Percentiles rank a stretch among this genome's conserved stretches.
These are phyloP conservation scores for Zoysia japonica DNA, from an alignment of 176 grass and related monocot genomes.

Conservation along the genomic window DNA sequence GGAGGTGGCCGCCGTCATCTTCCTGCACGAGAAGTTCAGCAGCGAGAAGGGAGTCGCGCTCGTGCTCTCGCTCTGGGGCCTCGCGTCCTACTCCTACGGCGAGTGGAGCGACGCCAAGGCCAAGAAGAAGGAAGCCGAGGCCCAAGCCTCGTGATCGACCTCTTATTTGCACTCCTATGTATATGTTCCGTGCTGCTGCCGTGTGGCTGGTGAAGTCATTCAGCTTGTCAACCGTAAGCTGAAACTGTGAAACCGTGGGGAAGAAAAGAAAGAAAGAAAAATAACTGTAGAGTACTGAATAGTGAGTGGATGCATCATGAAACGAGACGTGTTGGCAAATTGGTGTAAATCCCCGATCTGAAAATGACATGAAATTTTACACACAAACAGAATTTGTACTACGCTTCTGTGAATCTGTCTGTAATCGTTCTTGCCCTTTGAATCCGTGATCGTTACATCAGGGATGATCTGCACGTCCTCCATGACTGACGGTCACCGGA, in stretches of 20 bases:
- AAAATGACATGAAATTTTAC: too few relatives aligned
- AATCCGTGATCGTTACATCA: not conserved
- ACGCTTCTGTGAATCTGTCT: not conserved
- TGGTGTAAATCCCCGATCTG: not conserved
- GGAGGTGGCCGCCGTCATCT: constrained; percentile 57
- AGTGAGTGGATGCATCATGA: not conserved
- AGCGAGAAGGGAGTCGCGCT: constrained; percentile 68
- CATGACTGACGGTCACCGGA: not conserved
- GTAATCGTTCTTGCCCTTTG: not conserved
- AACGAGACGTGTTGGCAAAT: not conserved
- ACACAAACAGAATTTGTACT: not conserved
- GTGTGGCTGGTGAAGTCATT: not conserved
- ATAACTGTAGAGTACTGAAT: not conserved
- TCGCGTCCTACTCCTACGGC: constrained; percentile 75
- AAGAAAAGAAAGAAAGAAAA: too few relatives aligned
- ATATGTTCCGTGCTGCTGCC: too few relatives aligned
- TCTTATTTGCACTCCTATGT: too few relatives aligned
- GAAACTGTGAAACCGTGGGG: not conserved
- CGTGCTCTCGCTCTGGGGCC: constrained; percentile 70
- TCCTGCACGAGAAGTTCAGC: constrained; percentile 69
- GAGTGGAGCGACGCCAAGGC: constrained; percentile 48
- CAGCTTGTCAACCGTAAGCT: not conserved
- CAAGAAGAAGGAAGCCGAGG: constrained; percentile 30
- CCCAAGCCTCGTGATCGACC: not conserved
- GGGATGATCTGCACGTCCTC: not conserved